A percentile compares a stretch with the other conserved stretches of the same genome.
These are phyloP conservation scores for Torrubiella hemipterigena DNA, from an alignment of 2,329 filamentous ascomycete genomes.

Conservation along the genomic window DNA sequence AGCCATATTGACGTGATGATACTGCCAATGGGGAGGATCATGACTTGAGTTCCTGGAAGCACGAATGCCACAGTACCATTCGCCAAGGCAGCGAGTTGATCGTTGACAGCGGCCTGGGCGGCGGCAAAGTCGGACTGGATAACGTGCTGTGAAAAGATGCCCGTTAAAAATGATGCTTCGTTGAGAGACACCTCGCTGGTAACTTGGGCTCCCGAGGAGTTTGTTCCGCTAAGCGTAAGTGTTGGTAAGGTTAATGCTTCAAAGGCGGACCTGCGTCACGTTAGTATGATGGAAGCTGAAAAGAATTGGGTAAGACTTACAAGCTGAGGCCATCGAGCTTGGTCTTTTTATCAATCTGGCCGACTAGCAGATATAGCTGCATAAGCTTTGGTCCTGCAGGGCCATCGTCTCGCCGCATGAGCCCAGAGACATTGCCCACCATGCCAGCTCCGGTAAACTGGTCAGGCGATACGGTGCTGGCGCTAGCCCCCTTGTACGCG, in stretches of 20 bases:
- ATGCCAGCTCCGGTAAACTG: constrained; percentile 14
- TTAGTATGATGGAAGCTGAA: not conserved
- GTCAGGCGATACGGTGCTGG: constrained; percentile 14
- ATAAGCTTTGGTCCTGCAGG: constrained; percentile 30
- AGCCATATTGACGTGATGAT: constrained; percentile 54
- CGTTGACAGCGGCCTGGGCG: constrained; percentile 37
- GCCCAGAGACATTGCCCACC: constrained; percentile 5
- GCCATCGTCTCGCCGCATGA: constrained; percentile 5
- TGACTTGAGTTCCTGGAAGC: constrained; percentile 54
- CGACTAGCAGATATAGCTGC: constrained; percentile 57
- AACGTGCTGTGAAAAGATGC: constrained; percentile 51
- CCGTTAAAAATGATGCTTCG: constrained; percentile 59
- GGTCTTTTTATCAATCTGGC: constrained; percentile 48
- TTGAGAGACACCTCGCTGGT: constrained; percentile 55
- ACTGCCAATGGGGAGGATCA: constrained; percentile 60
- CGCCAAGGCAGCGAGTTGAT: constrained; percentile 28
- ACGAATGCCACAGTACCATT: constrained; percentile 52
- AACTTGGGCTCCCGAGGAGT: constrained; percentile 36
- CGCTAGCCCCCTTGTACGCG: constrained; percentile 38
- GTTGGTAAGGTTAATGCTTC: constrained; percentile 54
- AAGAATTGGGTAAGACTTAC: constrained; percentile 32
- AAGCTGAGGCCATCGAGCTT: constrained; percentile 44
- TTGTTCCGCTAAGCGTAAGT: constrained; percentile 53
- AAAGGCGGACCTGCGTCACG: constrained; percentile 36
- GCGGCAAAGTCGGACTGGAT: constrained; percentile 36